Percentiles rank a stretch among this genome's conserved stretches.
phyloP scores from a whole-genome alignment of 1,284 basidiomycete species.

The Leucocoprinus gongylophorus region DNA sequence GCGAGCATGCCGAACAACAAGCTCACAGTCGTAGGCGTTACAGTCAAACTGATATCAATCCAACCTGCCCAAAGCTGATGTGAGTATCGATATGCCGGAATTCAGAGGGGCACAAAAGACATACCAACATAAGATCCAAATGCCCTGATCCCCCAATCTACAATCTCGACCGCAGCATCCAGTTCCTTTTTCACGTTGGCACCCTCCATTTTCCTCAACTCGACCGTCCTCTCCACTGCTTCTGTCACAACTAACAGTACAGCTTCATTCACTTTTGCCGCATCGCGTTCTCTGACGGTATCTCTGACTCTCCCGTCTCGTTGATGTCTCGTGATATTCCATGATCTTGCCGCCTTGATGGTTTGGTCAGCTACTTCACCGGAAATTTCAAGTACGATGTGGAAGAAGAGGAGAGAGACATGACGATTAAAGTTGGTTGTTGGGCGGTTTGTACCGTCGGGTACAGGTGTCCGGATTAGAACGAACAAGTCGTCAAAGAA shows the following conservation, averaged over 20 bases:
- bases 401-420: slow-evolving; percentile 80
- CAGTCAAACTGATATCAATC: slow-evolving; percentile 96
- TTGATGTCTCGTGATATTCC: slow-evolving; percentile 59
- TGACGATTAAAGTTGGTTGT: slow-evolving; percentile 66
- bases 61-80: slow-evolving; percentile 59
- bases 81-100: neutral
- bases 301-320: slow-evolving; percentile 84
- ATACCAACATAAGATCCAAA: slow-evolving; percentile 92
- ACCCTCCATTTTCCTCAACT: slow-evolving; percentile 48
- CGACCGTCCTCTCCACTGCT: slow-evolving; percentile 53
- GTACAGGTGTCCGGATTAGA: slow-evolving; percentile 46
- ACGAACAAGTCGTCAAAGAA: slow-evolving; percentile 78
- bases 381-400: slow-evolving; percentile 85
- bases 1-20: slow-evolving; percentile 83
- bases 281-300: slow-evolving; percentile 86
- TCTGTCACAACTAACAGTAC: slow-evolving; percentile 81
- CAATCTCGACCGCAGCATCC: slow-evolving; percentile 58
- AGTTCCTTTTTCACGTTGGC: slow-evolving; percentile 29
- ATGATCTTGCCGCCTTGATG: slow-evolving; percentile 76
- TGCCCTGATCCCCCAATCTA: slow-evolving; percentile 85
- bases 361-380: slow-evolving; percentile 90
- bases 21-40: slow-evolving; percentile 85
- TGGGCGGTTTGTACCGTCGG: slow-evolving; percentile 35
- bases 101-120: slow-evolving; percentile 28
- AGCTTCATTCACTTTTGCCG: slow-evolving; percentile 80